A percentile compares a stretch with the other conserved stretches of the same genome.
Conservation (phyloP, 1,284 basidiomycete species). For the Gymnopus androsaceus region DNA sequence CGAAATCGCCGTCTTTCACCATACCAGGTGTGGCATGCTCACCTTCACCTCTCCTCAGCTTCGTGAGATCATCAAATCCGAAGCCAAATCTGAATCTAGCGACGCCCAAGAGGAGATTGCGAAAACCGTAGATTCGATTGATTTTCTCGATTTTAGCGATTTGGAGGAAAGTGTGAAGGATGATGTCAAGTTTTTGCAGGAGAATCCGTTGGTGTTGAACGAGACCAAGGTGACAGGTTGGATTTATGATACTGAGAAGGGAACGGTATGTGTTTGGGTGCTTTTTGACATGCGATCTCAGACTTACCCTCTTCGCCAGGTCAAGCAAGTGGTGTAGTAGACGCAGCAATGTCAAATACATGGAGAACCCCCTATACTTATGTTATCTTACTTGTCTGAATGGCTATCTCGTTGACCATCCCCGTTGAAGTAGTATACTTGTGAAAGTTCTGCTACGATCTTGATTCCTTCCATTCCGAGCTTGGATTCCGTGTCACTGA, state of each 20-base stretch:
- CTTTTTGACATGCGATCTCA: neutral
- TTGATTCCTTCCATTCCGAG: no score
- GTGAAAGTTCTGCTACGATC: no score
- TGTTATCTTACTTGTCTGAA: no score
- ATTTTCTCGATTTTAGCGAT: slow-evolving; percentile 59
- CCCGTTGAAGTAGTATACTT: no score
- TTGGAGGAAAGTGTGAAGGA: slow-evolving; percentile 18
- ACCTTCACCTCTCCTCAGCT: slow-evolving; percentile 57
- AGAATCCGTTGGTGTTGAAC: slow-evolving; percentile 14
- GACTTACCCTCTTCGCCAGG: neutral
- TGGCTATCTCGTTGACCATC: no score
- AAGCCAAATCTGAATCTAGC: slow-evolving; percentile 27
- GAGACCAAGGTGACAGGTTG: slow-evolving; percentile 19
- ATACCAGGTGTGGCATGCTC: slow-evolving; percentile 71
- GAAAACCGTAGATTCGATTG: slow-evolving; percentile 48
- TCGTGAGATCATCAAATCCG: slow-evolving; percentile 46
- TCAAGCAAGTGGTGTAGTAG: slow-evolving; percentile 9
- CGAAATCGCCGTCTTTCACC: slow-evolving; percentile 67
- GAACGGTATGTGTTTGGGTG: slow-evolving; percentile 11
- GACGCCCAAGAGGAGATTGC: slow-evolving; percentile 39
- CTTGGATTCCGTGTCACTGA: no score
- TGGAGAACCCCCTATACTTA: no score
- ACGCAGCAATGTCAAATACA: neutral
- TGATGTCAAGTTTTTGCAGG: slow-evolving; percentile 18
- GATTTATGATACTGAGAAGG: slow-evolving; percentile 17